Conservation (phyloP, 1,139 yeast genomes). For the Debaryomycetaceae sp. region DNA sequence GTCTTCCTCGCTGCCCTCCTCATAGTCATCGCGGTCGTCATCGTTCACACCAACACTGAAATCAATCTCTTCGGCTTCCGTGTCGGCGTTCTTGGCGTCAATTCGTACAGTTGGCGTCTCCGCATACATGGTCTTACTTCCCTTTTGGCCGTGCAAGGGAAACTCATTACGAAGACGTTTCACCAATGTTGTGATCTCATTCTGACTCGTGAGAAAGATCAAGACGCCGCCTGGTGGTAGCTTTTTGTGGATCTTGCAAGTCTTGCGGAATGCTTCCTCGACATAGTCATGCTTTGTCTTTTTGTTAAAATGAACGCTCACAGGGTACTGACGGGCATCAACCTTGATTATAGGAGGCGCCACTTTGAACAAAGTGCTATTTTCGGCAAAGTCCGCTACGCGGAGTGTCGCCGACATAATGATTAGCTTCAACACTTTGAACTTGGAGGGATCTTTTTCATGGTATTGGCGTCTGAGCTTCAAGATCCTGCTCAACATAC, state of each 20-base stretch:
- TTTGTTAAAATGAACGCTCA: conserved; percentile 83
- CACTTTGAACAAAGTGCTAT: conserved; percentile 56
- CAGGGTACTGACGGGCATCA: conserved; percentile 95
- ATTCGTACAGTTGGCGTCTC: conserved; percentile 39
- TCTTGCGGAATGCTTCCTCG: conserved; percentile 82
- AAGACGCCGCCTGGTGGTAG: conserved; percentile 95
- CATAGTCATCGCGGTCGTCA: conserved; percentile 30
- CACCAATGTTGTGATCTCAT: conserved; percentile 79
- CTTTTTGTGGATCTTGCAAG: conserved; percentile 79
- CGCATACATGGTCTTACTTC: conserved; percentile 13
- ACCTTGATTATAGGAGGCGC: conserved; percentile 91
- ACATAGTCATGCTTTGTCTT: conserved; percentile 73
- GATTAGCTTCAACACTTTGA: conserved; percentile 61
- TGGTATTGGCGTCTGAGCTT: conserved; percentile 62
- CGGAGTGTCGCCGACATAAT: conserved; percentile 96
- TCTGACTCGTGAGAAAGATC: conserved; percentile 89
- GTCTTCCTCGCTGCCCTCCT: conserved; percentile 38
- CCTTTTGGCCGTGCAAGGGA: conserved; percentile 45
- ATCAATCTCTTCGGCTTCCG: conserved; percentile 88
- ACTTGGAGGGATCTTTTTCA: conserved; percentile 39
- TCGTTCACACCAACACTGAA: conserved; percentile 53
- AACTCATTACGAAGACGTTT: conserved; percentile 64
- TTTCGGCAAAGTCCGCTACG: conserved; percentile 89
- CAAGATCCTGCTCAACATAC: conserved; percentile 87
- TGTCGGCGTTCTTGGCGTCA: conserved; percentile 57